Evolutionary conservation across 2,329 filamentous ascomycete species (phyloP).

Genomic region (Tetracladium maxilliforme): DNA sequence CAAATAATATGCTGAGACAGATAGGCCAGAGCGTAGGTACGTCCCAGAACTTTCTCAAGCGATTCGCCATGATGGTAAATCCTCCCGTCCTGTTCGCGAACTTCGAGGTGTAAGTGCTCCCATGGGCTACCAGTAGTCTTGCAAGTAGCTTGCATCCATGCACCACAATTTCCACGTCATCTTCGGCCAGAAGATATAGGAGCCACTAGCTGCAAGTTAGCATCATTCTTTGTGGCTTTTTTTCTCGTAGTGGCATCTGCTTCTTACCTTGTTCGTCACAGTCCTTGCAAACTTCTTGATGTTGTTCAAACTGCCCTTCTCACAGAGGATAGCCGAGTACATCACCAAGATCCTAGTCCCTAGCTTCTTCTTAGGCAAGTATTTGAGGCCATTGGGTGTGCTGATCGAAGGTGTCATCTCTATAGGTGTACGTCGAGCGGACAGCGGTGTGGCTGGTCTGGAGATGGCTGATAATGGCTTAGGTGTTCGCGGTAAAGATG

Average conservation of each 20-base stretch:
- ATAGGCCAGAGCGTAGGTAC: constrained; percentile 74
- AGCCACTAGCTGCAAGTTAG: constrained; percentile 53
- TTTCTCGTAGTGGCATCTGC: constrained; percentile 10
- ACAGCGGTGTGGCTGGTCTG: constrained; percentile 24
- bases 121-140: constrained; percentile 70
- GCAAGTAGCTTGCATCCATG: constrained; percentile 73
- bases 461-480: constrained; percentile 27
- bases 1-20: constrained; percentile 80
- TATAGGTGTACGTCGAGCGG: constrained; percentile 18
- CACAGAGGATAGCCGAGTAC: constrained; percentile 66
- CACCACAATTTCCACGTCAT: constrained; percentile 69
- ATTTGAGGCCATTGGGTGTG: constrained; percentile 14
- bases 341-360: constrained; percentile 63
- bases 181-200: constrained; percentile 77
- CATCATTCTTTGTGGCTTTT: constrained; percentile 2
- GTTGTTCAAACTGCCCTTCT: constrained; percentile 48
- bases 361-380: constrained; percentile 51
- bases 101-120: constrained; percentile 67
- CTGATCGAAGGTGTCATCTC: constrained; percentile 12
- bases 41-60: constrained; percentile 80
- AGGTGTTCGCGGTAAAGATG: constrained; percentile 34
- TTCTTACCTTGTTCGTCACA: constrained; percentile 86
- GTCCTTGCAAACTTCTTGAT: constrained; percentile 85
- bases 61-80: constrained; percentile 70
- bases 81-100: constrained; percentile 85